Base-by-base conservation (phyloP, 2,329 filamentous ascomycete species). In the Diaporthe sp. region DNA sequence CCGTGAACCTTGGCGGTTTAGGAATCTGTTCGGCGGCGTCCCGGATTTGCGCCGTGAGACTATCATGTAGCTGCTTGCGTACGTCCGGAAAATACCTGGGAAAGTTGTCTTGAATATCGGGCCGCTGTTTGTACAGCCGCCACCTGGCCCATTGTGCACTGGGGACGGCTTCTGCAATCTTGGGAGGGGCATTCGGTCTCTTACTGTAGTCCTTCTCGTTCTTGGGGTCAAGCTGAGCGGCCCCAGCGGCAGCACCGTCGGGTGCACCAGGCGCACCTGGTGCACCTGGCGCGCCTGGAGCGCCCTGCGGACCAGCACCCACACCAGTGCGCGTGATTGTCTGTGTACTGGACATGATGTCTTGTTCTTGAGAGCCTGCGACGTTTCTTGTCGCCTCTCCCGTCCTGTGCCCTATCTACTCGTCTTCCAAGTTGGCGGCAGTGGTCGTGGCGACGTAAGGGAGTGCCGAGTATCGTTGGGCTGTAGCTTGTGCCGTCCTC, bases 101-200 rank as follows among this genome's bases (percentile, higher is more conserved):
- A n/a, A 66, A 47, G 27, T 56, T 32, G 37, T 39, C 59, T 44
- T 25, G 17, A 70, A 66, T 42, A 15, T 74, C 74, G 15, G 68
- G 69, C 44, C 74, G 69, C 39, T 63, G 72, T 44, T 65, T 71
- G 22, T 65, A 72, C 69, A 75, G 35, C 22, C 74, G 74, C 69
- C 72, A 75, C 30, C 37, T 66, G 22, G 68, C 50, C 74, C 74
- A 75, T 17, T 58, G 19, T 25, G 37, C 42, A 37, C 73, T 73
- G 37, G 72, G 72, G 10, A 70, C 72, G 3, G 47, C 2, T 35
- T 75, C 74, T 13, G 22, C n/a, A 17, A 15, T 25, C 8, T 9
- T 15, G 4, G 74, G 74, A 17, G 47, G 74, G 30, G 55, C 68
- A 12, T 75, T 75, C 22, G 74, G 74, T n/a, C 42, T 27, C 8